These are phyloP conservation scores for Yamadazyma dushanensis DNA, from an alignment of 1,139 yeast genomes.

Conservation along the genomic window DNA sequence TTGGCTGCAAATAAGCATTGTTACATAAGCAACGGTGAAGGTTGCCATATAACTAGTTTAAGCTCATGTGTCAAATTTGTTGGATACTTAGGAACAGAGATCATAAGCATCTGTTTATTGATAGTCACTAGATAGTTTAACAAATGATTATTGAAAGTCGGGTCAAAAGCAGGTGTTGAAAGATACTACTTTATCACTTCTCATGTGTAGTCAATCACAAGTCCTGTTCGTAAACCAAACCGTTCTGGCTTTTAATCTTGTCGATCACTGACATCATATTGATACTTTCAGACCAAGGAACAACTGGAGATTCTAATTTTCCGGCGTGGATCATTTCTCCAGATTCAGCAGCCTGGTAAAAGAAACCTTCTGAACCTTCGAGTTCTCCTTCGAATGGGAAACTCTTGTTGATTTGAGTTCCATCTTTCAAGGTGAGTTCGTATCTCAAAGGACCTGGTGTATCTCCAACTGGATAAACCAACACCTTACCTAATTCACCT, in stretches of 20 bases:
- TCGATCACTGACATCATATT: constrained; percentile 44
- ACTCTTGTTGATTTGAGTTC: constrained; percentile 21
- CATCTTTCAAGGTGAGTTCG: constrained; percentile 21
- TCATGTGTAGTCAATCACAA: neutral
- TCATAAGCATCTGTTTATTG: too few species aligned
- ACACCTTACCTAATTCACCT: constrained; percentile 22
- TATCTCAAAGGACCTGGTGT: constrained; percentile 21
- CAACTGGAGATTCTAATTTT: constrained; percentile 27
- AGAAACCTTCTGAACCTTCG: constrained; percentile 32
- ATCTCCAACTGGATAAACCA: constrained; percentile 3
- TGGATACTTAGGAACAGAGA: too few species aligned
- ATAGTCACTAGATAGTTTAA: too few species aligned
- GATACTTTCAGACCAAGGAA: constrained; percentile 44
- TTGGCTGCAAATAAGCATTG: neutral
- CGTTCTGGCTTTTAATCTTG: constrained; percentile 36
- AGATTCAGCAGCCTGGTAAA: constrained; percentile 50
- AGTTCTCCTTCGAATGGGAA: constrained; percentile 25
- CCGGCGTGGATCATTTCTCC: constrained; percentile 40
- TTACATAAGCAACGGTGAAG: too few species aligned
- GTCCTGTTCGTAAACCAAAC: constrained; percentile 37
- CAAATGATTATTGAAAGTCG: too few species aligned
- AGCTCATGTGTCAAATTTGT: too few species aligned
- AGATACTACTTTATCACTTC: neutral
- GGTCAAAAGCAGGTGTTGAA: too few species aligned
- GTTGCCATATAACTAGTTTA: too few species aligned